Base-by-base conservation (phyloP, 345 rosid species). In the Hypericum perforatum region DNA sequence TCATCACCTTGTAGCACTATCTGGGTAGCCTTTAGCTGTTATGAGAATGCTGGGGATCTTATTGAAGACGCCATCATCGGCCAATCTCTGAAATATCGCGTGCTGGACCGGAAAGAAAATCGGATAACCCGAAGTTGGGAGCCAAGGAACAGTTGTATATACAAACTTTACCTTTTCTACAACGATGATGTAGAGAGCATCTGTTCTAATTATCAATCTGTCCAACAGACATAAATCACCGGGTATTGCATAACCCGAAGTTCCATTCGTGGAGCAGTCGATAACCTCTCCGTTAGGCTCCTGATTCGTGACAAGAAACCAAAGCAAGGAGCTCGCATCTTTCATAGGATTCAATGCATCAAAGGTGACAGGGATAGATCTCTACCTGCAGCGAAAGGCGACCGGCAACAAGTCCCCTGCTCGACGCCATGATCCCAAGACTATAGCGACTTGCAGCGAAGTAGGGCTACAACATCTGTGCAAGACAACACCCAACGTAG, bases 1-100 rank as follows among this genome's bases (percentile, higher is more conserved):
- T 32, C 2, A 7, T 3, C 39, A 84, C 98, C 98, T 85, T 59
- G 98, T 85, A 54, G 90, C 95, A 60, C 88, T 81, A 64, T 92
- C 98, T 16, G 96, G 98, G 64, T 92, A 92, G 56, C 98, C 98
- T 73, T 70, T 92, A 6, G 95, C 96, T 5, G 98, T 92, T 49
- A 88, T 78, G 51, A 92, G 78, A 43, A 92, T 80, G 65, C 86
- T 75, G 39, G 96, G 96, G 54, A 88, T 79, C 63, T 80, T 79
- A 73, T 83, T 77, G 70, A 80, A 92, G 48, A 88, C 55, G 5
- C 67, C 64, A 70, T 88, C 98, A 59, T 92, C 98, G 10, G 75
- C 88, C 65, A 92, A 68, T 29, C 96, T 72, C 62, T 88, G 95
- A 67, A 92, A 92, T 57, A 88, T 76, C 12, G 98, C 98, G 60